Evolutionary conservation across 2,329 filamentous ascomycete genomes (phyloP).

Genomic region (Cladosporium sp.): DNA sequence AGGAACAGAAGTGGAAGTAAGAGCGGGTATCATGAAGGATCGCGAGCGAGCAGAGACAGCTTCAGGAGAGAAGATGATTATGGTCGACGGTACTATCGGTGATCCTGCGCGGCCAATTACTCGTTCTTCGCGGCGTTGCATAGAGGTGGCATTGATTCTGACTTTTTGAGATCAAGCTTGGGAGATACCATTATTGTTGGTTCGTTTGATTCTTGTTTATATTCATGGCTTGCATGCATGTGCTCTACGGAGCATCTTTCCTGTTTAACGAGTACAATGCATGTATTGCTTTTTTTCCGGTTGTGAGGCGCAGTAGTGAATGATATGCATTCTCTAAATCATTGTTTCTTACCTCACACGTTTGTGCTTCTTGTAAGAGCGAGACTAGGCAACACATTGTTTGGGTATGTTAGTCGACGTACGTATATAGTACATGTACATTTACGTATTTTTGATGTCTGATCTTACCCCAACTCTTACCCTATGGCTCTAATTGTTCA

Average conservation of each 20-base stretch:
- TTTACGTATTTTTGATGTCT: background rate
- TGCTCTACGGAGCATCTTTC: background rate
- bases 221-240: background rate
- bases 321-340: background rate
- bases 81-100: constrained; percentile 21
- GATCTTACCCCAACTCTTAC: background rate
- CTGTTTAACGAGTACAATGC: background rate
- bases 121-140: background rate
- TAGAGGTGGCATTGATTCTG: background rate
- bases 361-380: background rate
- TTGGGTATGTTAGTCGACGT: background rate
- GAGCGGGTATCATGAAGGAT: constrained; percentile 28
- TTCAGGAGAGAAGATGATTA: constrained; percentile 26
- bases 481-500: background rate
- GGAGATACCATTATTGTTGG: background rate
- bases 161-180: background rate
- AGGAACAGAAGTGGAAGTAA: constrained; percentile 28
- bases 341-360: background rate
- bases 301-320: background rate
- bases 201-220: background rate
- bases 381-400: background rate
- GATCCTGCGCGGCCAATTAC: background rate
- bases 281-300: background rate
- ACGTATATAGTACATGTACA: background rate
- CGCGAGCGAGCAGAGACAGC: constrained; percentile 27